phyloP scores from a whole-genome alignment of 2,329 filamentous ascomycete species.

The Fusarium sterilihyphosum region DNA sequence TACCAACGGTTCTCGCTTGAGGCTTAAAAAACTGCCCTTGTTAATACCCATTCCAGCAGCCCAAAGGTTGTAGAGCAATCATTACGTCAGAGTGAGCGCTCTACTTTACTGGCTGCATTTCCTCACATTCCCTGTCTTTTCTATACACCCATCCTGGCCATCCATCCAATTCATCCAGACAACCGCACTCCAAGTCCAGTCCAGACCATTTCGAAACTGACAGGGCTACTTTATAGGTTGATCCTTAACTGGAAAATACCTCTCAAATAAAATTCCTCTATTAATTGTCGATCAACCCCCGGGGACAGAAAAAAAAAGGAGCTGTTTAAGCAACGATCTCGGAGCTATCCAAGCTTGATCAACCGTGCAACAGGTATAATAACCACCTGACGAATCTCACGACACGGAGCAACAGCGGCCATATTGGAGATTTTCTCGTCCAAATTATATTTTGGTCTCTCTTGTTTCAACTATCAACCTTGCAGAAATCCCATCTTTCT shows the following conservation, averaged over 20 bases:
- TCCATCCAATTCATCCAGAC: slow-evolving; percentile 9
- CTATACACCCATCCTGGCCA: slow-evolving; percentile 4
- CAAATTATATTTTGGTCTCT: background rate
- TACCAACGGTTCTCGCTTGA: slow-evolving; percentile 27
- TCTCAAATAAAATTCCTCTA: background rate
- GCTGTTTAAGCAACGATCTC: slow-evolving; percentile 30
- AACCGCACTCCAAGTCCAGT: slow-evolving; percentile 13
- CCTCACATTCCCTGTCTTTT: slow-evolving; percentile 31
- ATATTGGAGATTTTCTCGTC: slow-evolving; percentile 34
- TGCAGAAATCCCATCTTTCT: slow-evolving; percentile 2
- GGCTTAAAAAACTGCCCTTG: slow-evolving; percentile 26
- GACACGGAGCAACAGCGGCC: slow-evolving; percentile 31
- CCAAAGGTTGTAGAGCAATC: slow-evolving; percentile 8
- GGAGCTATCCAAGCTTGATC: slow-evolving; percentile 41
- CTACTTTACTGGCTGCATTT: slow-evolving; percentile 30
- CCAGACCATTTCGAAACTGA: slow-evolving; percentile 19
- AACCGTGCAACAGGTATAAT: slow-evolving; percentile 22
- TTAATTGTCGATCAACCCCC: slow-evolving; percentile 11
- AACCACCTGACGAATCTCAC: slow-evolving; percentile 42
- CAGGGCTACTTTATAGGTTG: slow-evolving; percentile 26
- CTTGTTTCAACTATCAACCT: background rate
- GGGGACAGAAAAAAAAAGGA: slow-evolving; percentile 6
- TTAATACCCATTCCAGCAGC: slow-evolving; percentile 16
- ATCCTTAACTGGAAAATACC: slow-evolving; percentile 20
- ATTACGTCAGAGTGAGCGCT: slow-evolving; percentile 41